A percentile compares a stretch with the other conserved stretches of the same genome.
Evolutionary conservation across 345 rosid species (phyloP).

Genomic region (Linum tenue): DNA sequence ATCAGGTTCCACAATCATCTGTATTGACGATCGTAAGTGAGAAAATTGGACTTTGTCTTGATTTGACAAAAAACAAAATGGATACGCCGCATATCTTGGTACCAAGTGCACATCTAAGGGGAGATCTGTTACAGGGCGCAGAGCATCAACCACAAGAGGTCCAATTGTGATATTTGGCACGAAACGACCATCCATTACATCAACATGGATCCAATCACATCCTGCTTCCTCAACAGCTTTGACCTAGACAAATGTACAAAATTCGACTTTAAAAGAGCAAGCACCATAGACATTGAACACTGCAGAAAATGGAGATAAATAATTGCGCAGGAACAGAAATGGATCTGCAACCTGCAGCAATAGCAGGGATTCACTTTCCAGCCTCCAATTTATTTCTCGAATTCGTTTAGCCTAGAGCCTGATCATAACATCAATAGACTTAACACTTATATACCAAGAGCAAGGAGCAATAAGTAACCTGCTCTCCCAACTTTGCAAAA

Average conservation of each 20-base stretch:
- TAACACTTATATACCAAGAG: neutral
- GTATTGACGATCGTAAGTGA: slow-evolving; percentile 18
- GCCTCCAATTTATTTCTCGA: neutral
- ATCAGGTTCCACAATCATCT: slow-evolving; percentile 99
- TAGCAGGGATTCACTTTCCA: neutral
- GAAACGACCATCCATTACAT: slow-evolving; percentile 98
- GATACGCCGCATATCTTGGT: slow-evolving; percentile 17
- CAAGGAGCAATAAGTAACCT: slow-evolving; percentile 32
- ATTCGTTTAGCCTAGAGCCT: neutral
- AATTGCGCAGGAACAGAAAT: neutral
- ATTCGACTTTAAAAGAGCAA: slow-evolving; percentile 2
- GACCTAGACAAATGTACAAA: slow-evolving; percentile 41
- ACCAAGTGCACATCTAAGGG: slow-evolving; percentile 98
- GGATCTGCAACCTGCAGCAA: neutral
- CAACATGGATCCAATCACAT: slow-evolving; percentile 96
- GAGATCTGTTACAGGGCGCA: slow-evolving; percentile 90
- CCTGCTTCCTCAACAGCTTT: slow-evolving; percentile 89
- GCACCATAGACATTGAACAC: neutral
- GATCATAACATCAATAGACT: neutral
- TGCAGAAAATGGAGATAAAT: slow-evolving; percentile 6
- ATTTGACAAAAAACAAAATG: neutral
- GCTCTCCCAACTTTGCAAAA: slow-evolving; percentile 86
- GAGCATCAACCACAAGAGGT: slow-evolving; percentile 88
- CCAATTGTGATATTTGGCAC: slow-evolving; percentile 98
- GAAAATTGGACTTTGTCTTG: slow-evolving; percentile 1